phyloP scores from a whole-genome alignment of 225 moss, liverwort and hornwort species.

The Climacium dendroides region DNA sequence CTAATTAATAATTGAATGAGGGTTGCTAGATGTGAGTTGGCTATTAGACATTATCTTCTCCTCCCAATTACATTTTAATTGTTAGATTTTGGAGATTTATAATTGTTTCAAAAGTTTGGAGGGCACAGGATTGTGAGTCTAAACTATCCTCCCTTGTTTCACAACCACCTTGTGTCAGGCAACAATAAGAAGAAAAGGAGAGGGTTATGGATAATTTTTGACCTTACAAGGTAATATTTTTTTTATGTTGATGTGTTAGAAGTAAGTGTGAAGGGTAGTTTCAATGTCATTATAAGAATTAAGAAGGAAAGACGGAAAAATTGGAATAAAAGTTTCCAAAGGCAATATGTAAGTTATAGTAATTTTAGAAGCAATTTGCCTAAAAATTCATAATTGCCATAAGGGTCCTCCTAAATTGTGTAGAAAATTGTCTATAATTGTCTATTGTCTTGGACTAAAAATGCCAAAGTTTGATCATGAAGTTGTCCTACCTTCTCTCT shows the following conservation, averaged over 20 bases:
- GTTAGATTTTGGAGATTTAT: not conserved
- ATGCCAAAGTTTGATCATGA: not conserved
- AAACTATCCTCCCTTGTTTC: not conserved
- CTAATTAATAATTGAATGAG: not conserved
- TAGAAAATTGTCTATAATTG: not conserved
- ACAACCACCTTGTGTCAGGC: accelerated
- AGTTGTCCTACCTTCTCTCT: not conserved
- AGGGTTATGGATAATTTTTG: too few species aligned
- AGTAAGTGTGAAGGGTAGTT: not conserved
- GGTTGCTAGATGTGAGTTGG: not conserved
- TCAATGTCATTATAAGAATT: not conserved
- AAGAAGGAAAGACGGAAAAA: not conserved
- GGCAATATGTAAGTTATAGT: not conserved
- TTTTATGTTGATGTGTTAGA: not conserved
- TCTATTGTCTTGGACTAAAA: not conserved
- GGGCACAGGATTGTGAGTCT: not conserved
- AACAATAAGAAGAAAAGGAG: not conserved
- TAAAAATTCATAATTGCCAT: not conserved
- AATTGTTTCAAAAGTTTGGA: not conserved
- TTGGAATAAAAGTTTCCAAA: not conserved
- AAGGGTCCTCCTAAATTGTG: not conserved
- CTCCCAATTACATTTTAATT: too few species aligned
- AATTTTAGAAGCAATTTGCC: not conserved
- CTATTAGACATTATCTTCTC: not conserved
- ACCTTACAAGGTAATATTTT: not conserved